Evolutionary conservation across 768 basidiomycete species (phyloP).

Genomic region (Tulasnella sp.): DNA sequence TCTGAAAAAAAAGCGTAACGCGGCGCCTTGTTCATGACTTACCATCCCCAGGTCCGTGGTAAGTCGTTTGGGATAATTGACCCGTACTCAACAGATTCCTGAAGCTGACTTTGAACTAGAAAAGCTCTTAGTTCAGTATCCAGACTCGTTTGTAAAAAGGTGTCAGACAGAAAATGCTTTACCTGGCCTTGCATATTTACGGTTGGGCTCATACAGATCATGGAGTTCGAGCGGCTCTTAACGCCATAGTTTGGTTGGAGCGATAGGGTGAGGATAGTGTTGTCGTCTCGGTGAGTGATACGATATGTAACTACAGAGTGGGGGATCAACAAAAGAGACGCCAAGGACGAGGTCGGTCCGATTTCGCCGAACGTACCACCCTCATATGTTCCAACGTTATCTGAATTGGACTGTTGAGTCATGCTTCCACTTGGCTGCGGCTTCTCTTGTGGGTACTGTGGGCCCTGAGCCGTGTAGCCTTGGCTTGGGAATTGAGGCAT

Average conservation of each 20-base stretch:
- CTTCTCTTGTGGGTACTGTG: too few species aligned
- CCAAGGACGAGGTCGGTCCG: too few species aligned
- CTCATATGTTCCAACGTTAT: too few species aligned
- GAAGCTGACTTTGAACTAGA: conserved; percentile 16
- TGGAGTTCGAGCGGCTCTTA: conserved; percentile 27
- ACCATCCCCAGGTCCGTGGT: conserved; percentile 21
- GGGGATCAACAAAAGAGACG: too few species aligned
- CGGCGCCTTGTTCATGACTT: not conserved
- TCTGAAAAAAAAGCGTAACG: too few species aligned
- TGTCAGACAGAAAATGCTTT: not conserved
- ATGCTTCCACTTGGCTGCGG: too few species aligned
- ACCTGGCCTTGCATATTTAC: conserved; percentile 28
- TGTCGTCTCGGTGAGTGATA: conserved; percentile 28
- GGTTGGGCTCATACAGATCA: conserved; percentile 28
- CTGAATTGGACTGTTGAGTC: too few species aligned
- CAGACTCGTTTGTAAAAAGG: not conserved
- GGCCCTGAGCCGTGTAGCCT: too few species aligned
- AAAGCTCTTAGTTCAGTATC: not conserved
- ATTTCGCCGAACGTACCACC: too few species aligned
- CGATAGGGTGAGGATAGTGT: conserved; percentile 25
- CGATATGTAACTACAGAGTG: conserved; percentile 19
- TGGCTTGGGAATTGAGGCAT: too few species aligned
- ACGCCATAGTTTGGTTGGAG: conserved; percentile 25
- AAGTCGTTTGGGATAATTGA: conserved; percentile 18
- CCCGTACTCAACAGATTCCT: conserved; percentile 26